These are phyloP conservation scores for Microthlaspi erraticum DNA, from an alignment of 345 rosid genomes.

Conservation along the genomic window DNA sequence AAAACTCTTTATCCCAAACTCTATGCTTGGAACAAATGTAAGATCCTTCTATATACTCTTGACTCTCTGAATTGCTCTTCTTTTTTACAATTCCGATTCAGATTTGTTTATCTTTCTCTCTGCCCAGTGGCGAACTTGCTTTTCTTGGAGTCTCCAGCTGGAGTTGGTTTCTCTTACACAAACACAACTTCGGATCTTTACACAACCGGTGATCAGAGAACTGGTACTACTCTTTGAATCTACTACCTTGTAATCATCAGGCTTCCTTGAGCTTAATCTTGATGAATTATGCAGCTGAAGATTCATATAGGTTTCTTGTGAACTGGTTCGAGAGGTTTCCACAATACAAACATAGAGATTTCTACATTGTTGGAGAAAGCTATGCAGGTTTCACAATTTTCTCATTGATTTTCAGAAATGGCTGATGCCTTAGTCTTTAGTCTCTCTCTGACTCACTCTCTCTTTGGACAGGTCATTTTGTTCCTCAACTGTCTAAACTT, in stretches of 20 bases:
- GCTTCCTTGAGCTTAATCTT: conserved; percentile 15
- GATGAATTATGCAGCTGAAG: conserved; percentile 70
- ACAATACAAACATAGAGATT: conserved; percentile 87
- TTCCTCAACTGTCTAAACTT: conserved; percentile 90
- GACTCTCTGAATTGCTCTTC: not conserved
- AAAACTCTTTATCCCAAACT: conserved; percentile 70
- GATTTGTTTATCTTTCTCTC: conserved; percentile 20
- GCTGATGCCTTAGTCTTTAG: not conserved
- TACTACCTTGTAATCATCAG: conserved; percentile 1
- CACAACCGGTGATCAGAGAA: conserved; percentile 81
- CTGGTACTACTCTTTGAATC: conserved; percentile 56
- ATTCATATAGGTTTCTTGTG: conserved; percentile 72
- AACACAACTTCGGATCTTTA: conserved; percentile 86
- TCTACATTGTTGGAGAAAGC: conserved; percentile 95
- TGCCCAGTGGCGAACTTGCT: conserved; percentile 85
- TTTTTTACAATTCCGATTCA: conserved; percentile 6
- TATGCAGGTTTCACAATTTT: conserved; percentile 69
- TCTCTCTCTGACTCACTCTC: conserved; percentile 8
- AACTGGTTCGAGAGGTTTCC: conserved; percentile 97
- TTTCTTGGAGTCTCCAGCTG: conserved; percentile 96
- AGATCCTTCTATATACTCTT: conserved; percentile 7
- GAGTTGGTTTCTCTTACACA: conserved; percentile 93
- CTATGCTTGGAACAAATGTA: conserved; percentile 89
- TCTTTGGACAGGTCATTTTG: conserved; percentile 83
- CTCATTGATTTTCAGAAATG: not conserved